Evolutionary conservation across 1,139 yeast genomes (phyloP).

Genomic region (Suhomyces guaymorum): DNA sequence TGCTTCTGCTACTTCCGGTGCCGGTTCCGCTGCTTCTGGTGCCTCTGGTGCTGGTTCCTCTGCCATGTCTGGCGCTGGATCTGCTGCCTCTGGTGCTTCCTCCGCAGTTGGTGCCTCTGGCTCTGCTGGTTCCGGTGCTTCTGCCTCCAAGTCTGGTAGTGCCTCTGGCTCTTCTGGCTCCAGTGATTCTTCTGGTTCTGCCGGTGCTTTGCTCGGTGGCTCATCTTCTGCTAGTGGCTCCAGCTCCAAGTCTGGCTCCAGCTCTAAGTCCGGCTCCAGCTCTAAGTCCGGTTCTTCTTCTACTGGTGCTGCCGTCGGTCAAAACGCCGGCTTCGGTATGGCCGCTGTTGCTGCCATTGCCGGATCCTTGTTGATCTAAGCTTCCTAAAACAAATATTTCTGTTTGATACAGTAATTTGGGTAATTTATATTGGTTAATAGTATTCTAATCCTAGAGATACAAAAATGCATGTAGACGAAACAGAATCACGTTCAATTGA

Average conservation of each 20-base stretch:
- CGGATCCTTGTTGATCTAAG: slow-evolving; percentile 28
- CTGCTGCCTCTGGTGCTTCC: slow-evolving; percentile 41
- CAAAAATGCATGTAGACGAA: too few species aligned
- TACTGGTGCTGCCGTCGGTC: slow-evolving; percentile 12
- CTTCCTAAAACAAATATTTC: neutral
- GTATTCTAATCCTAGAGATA: too few species aligned
- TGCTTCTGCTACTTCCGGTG: slow-evolving; percentile 51
- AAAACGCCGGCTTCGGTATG: slow-evolving; percentile 20
- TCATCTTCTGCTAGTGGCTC: slow-evolving; percentile 20
- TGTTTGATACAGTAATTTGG: slow-evolving; percentile 8
- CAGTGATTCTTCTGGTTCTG: slow-evolving; percentile 10
- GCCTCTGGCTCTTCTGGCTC: slow-evolving; percentile 9
- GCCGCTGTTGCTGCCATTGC: slow-evolving; percentile 27
- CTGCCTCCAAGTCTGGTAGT: slow-evolving; percentile 5
- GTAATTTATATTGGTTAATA: slow-evolving; percentile 5
- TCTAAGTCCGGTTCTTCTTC: slow-evolving; percentile 7
- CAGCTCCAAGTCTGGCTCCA: slow-evolving; percentile 11
- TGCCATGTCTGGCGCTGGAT: slow-evolving; percentile 32
- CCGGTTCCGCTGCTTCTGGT: slow-evolving; percentile 18
- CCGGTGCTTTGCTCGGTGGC: slow-evolving; percentile 19
- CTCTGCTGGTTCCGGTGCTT: slow-evolving; percentile 20
- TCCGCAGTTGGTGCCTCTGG: slow-evolving; percentile 10
- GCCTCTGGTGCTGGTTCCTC: slow-evolving; percentile 20
- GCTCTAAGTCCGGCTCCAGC: slow-evolving; percentile 15
- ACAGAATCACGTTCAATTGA: too few species aligned